Conservation (phyloP, 2,329 filamentous ascomycete genomes). For the Penicillium vulpinum region DNA sequence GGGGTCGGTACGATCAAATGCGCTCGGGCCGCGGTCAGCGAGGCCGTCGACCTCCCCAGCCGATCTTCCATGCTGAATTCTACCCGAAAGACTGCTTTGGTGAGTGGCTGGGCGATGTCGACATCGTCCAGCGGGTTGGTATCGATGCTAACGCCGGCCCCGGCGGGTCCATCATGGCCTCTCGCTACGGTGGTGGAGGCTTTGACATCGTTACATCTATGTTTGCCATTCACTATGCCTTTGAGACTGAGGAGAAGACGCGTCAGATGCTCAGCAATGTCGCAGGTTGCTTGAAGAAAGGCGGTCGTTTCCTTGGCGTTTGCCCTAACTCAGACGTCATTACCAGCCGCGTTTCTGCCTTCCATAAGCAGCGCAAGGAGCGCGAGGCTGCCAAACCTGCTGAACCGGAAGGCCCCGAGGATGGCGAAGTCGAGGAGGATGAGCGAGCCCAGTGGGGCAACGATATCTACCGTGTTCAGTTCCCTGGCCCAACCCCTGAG, state of each 20-base stretch:
- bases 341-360: constrained; percentile 71
- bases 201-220: constrained; percentile 98
- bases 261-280: constrained; percentile 93
- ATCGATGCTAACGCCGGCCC: constrained; percentile 73
- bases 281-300: constrained; percentile 84
- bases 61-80: constrained; percentile 82
- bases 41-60: constrained; percentile 53
- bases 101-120: constrained; percentile 76
- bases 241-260: constrained; percentile 87
- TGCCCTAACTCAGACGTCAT: constrained; percentile 97
- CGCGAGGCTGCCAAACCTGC: constrained; percentile 45
- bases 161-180: constrained; percentile 54
- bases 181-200: constrained; percentile 70
- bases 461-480: constrained; percentile 84
- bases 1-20: constrained; percentile 79
- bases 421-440: constrained; percentile 58
- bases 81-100: constrained; percentile 90
- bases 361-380: constrained; percentile 62
- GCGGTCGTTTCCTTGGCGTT: constrained; percentile 88
- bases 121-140: constrained; percentile 80
- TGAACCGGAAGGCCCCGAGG: constrained; percentile 39
- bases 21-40: constrained; percentile 54
- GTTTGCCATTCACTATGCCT: constrained; percentile 99
- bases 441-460: constrained; percentile 84
- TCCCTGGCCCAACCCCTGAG: constrained; percentile 76